Evolutionary conservation across 148 eudicot species (phyloP), one percentile per base, ranked within the genome.

Genomic region (Silene conica): DNA sequence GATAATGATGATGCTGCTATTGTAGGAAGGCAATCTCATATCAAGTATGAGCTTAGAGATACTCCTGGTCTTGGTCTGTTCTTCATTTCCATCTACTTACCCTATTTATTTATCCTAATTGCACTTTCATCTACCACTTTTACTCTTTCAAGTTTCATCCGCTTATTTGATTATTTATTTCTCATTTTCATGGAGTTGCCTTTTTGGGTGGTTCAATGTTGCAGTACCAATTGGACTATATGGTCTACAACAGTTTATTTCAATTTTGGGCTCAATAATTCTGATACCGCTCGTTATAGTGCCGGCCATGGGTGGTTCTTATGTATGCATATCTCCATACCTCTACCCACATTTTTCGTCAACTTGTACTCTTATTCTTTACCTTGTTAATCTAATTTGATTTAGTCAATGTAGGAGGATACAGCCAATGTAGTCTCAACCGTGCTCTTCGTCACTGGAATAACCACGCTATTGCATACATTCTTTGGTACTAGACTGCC

Each of bases 41-140:
- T 95, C 88, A 95, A 88, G 83, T 92, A 95, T 62, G 98, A 95
- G 86, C 93, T 95, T 68, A 85, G 98, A 85, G 98, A 95, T 78
- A 73, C 86, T 34, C 98, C 98, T 72, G 97, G 97, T 25, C 83
- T 92, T 71, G 93, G 98, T 95, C 82, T 87, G 87, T 60, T 31
- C 45, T 26, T 16, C 4, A 15, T 6, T 58, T 58, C 21, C 15
- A 15, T 63, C 67, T 63, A 15, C n/a, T 14, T 15, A n/a, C 14
- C 15, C 20, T 8, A 3, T 46, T 31, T 31, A 1, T 31, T 31
- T 31, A 28, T 28, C 3, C 3, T 28, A 28, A 28, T 31, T 31
- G 34, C 3, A 2, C 34, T 31, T 31, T 8, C 52, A 46, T 46
- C 2, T 26, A 26, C n/a, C n/a, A n/a, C n/a, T n/a, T 26, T 26